Conservation (phyloP, 2,329 filamentous ascomycete species). For the Pezicula carpinea region DNA sequence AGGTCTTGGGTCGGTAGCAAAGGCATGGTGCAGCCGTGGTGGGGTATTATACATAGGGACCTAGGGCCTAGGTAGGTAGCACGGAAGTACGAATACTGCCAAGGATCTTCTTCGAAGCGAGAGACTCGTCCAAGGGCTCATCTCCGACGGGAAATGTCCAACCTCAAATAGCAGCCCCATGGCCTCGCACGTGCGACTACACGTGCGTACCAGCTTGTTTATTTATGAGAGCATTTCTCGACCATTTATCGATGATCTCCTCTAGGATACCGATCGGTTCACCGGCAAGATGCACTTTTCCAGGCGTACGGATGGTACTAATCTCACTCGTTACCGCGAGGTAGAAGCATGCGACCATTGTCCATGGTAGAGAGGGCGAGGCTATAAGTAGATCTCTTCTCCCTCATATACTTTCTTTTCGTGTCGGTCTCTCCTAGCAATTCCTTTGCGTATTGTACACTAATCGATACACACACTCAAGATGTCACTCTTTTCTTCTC, state of each 20-base stretch:
- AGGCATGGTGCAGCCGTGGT: too few relatives aligned
- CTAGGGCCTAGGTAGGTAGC: too few relatives aligned
- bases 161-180: neutral
- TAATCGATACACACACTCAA: neutral
- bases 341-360: too few relatives aligned
- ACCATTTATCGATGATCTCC: neutral
- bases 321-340: too few relatives aligned
- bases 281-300: neutral
- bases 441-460: neutral
- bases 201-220: neutral
- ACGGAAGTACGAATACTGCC: too few relatives aligned
- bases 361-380: neutral
- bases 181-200: neutral
- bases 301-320: too few relatives aligned
- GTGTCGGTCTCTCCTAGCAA: neutral
- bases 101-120: neutral
- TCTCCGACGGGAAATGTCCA: neutral
- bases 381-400: neutral
- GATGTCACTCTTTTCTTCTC: neutral
- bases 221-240: too few relatives aligned
- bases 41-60: too few relatives aligned
- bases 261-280: neutral
- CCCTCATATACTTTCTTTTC: neutral
- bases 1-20: too few relatives aligned
- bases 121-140: neutral